These are phyloP conservation scores for Chaetomium olivaceum DNA, from an alignment of 2,329 filamentous ascomycete genomes.

Conservation along the genomic window DNA sequence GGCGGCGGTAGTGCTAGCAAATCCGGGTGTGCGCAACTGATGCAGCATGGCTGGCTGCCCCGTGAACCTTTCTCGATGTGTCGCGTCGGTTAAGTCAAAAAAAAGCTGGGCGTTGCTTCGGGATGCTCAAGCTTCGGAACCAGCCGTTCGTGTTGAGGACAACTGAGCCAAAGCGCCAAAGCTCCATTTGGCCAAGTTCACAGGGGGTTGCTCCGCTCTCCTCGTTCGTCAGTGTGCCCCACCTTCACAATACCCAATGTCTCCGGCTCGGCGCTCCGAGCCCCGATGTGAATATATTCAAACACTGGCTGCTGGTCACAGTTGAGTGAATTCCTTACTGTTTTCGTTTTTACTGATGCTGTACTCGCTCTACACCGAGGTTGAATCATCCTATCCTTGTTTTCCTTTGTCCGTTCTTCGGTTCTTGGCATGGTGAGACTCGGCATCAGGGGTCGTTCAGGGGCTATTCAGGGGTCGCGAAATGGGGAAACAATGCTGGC, in stretches of 20 bases:
- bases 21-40: slow-evolving; percentile 15
- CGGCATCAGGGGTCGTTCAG: not conserved
- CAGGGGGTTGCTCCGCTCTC: slow-evolving; percentile 25
- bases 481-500: not conserved
- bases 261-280: slow-evolving; percentile 23
- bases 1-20: slow-evolving; percentile 11
- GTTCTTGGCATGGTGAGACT: not conserved
- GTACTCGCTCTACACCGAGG: not conserved
- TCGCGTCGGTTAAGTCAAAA: not conserved
- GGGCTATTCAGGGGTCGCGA: not conserved
- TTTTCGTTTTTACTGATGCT: not conserved
- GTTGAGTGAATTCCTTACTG: not conserved
- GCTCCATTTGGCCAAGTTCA: slow-evolving; percentile 26
- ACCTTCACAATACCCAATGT: slow-evolving; percentile 31
- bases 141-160: slow-evolving; percentile 23
- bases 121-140: slow-evolving; percentile 4
- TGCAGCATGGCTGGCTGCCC: slow-evolving; percentile 29
- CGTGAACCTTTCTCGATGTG: not conserved
- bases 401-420: not conserved
- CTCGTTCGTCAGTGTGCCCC: slow-evolving; percentile 20
- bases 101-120: not conserved
- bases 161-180: slow-evolving; percentile 25
- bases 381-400: not conserved
- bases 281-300: not conserved
- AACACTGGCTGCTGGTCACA: not conserved